Evolutionary conservation across 371 early-diverging fungal genomes (phyloP), one percentile per base, ranked within the genome.

Genomic region (Nematocida parisii): DNA sequence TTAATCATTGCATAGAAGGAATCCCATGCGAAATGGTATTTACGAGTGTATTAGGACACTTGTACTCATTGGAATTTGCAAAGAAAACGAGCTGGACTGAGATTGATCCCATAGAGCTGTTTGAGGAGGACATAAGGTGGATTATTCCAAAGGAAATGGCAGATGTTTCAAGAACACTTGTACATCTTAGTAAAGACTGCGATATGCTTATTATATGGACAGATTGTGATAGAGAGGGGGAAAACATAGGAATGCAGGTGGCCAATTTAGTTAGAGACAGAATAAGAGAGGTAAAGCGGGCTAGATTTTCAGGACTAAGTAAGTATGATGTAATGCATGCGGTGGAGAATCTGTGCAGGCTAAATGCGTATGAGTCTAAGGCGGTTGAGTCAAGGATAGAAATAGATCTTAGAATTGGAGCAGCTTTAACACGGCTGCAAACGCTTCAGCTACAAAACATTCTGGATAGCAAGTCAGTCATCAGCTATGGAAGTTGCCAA

Each of bases 171-270:
- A 68, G 87, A 61, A 86, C 86, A 0, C 83, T 94, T 0, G 90
- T 87, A 11, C 81, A 86, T 15, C 94, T 94, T 84, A 73, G 95
- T 0, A 60, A 84, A 44, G 72, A 82, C 5, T 89, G 93, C 0
- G 87, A 91, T 20, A 85, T 90, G 52, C 84, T 98, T 40, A 91
- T 95, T 66, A 95, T 98, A 44, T 99, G 98, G 98, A 98, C 98
- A 0, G 99, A 99, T 90, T 96, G 97, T 84, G 99, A 99, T 89
- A 90, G 95, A 54, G 98, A 98, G 87, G 99, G 99, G 20, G 99
- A 99, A 82, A 92, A 93, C 61, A 99, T 99, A 84, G 98, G 96
- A 11, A 84, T 86, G 5, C 96, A 97, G 83, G 90, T 95, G 15
- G 90, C 87, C 0, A 80, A 68, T 56, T 54, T 82, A 22, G 71